Conservation (phyloP, 805 yeast genomes). For the Cyberlindnera nakhonratchasimensis region DNA sequence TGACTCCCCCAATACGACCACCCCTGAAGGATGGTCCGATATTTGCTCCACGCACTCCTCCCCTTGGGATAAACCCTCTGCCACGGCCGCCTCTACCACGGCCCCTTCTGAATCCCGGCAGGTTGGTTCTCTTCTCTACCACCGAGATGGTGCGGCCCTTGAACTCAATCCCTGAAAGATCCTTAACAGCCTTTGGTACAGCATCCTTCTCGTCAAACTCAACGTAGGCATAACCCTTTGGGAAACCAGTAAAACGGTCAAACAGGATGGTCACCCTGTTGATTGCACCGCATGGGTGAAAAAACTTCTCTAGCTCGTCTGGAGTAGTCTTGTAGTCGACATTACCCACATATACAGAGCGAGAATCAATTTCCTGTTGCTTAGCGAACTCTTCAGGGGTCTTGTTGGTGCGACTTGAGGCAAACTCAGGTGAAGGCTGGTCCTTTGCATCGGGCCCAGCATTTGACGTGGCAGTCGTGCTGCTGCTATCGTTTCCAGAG, state of each 20-base stretch:
- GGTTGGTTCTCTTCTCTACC: constrained; percentile 49
- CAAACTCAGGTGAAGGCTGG: too few species aligned
- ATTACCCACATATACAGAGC: constrained; percentile 54
- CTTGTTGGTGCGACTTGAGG: constrained; percentile 12
- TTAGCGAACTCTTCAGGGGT: constrained; percentile 28
- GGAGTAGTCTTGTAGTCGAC: constrained; percentile 48
- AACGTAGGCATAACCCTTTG: constrained; percentile 62
- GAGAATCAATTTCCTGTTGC: constrained; percentile 46
- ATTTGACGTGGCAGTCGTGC: background rate
- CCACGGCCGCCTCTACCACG: constrained; percentile 18
- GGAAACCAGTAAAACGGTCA: constrained; percentile 41
- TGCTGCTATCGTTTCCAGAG: too few species aligned
- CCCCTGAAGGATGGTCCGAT: too few species aligned
- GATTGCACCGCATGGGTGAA: constrained; percentile 42
- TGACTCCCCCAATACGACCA: constrained; percentile 3
- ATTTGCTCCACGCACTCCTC: constrained; percentile 22
- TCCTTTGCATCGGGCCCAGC: background rate
- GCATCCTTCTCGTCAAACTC: constrained; percentile 46
- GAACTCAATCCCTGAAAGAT: constrained; percentile 39
- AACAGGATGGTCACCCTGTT: constrained; percentile 51
- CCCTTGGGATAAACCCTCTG: constrained; percentile 20
- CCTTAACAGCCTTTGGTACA: constrained; percentile 44
- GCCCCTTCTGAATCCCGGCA: constrained; percentile 42
- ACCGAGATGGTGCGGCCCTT: constrained; percentile 47
- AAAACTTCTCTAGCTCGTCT: constrained; percentile 45